Conservation (phyloP, 1,284 basidiomycete species). For the Cryptococcus sp. region DNA sequence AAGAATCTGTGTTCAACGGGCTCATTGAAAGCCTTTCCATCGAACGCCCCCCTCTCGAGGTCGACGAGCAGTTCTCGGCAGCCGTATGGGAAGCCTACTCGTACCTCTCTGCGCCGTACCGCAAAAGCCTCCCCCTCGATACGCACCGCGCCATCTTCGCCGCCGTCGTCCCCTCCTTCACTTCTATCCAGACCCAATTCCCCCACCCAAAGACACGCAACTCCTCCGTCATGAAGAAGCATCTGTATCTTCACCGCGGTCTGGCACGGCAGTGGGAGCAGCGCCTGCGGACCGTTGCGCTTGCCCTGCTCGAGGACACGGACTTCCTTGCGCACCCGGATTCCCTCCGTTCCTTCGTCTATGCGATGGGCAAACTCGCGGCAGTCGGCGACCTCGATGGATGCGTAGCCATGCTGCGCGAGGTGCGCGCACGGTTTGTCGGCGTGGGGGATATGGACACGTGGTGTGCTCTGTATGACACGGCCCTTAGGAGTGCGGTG, state of each 20-base stretch:
- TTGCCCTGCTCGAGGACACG: background rate
- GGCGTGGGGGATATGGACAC: background rate
- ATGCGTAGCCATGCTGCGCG: slow-evolving; percentile 15
- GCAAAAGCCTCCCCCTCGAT: background rate
- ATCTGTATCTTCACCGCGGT: background rate
- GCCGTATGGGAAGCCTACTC: background rate
- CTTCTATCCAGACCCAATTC: background rate
- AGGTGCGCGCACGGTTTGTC: slow-evolving; percentile 10
- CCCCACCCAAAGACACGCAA: background rate
- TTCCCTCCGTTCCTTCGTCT: slow-evolving; percentile 2
- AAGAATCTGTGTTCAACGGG: background rate
- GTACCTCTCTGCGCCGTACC: background rate
- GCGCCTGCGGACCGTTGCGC: slow-evolving; percentile 1
- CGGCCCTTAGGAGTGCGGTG: slow-evolving; percentile 6
- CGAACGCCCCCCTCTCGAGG: no score
- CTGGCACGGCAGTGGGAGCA: background rate
- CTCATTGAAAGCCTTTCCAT: no score
- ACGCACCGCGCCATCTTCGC: background rate
- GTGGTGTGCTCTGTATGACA: slow-evolving; percentile 8
- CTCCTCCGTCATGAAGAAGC: background rate
- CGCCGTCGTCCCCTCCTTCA: background rate
- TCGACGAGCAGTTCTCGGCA: no score
- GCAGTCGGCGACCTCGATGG: slow-evolving; percentile 13
- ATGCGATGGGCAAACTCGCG: slow-evolving; percentile 9
- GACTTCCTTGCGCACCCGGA: background rate